A percentile compares a stretch with the other conserved stretches of the same genome.
phyloP scores from a whole-genome alignment of 768 basidiomycete genomes.

The Cytidiella melzeri region DNA sequence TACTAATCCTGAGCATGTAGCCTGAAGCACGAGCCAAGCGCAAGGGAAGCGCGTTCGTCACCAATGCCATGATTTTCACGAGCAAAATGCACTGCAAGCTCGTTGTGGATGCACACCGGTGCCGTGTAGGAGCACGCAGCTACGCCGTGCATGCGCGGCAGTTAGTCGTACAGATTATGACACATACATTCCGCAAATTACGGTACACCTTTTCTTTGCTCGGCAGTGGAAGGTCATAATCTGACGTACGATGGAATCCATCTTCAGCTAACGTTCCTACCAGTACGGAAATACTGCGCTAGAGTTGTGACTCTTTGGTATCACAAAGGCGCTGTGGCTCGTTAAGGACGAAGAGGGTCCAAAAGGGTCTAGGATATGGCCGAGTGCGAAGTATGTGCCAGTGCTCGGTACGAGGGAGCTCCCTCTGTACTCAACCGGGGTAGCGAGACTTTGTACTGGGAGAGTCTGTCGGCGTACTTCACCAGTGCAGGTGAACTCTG shows the following conservation, averaged over 20 bases:
- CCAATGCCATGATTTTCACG: constrained; percentile 88
- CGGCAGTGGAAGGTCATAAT: background rate
- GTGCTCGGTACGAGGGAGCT: constrained; percentile 73
- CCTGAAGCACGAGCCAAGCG: constrained; percentile 69
- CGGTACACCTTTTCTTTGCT: constrained; percentile 36
- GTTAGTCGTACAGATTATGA: constrained; percentile 87
- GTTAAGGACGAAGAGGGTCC: constrained; percentile 50
- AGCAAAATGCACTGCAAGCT: constrained; percentile 85
- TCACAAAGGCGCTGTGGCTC: constrained; percentile 79
- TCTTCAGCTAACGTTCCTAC: constrained; percentile 85
- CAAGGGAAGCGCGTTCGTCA: constrained; percentile 63
- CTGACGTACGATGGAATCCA: constrained; percentile 53
- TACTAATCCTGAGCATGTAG: constrained; percentile 29
- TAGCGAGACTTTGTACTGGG: constrained; percentile 56
- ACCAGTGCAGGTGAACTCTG: constrained; percentile 43
- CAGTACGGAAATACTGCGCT: constrained; percentile 88
- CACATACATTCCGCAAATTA: constrained; percentile 89
- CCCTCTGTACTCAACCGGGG: constrained; percentile 67
- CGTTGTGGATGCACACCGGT: constrained; percentile 93
- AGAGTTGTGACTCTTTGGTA: constrained; percentile 79
- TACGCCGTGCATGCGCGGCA: constrained; percentile 77
- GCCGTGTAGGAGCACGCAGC: constrained; percentile 72
- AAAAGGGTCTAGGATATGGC: constrained; percentile 46
- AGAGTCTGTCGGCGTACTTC: constrained; percentile 75
- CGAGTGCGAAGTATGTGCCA: constrained; percentile 71